Conservation (phyloP, 768 basidiomycete genomes). For the Suillus weaverae region DNA sequence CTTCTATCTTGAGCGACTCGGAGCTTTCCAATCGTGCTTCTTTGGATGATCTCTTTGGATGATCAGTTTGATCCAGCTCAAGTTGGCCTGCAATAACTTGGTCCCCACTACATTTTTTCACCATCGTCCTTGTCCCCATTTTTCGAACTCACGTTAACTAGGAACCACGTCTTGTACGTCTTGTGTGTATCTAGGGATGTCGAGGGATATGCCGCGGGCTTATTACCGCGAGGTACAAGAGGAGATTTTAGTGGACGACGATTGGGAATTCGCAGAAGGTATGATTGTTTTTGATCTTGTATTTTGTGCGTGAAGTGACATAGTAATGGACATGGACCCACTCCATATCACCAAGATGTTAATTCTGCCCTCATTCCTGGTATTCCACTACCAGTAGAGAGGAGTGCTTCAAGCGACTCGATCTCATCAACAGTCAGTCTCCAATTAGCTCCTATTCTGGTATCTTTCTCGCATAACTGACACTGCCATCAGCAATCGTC, state of each 20-base stretch:
- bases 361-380: background rate
- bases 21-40: background rate
- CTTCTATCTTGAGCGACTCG: constrained; percentile 1
- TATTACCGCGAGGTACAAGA: constrained; percentile 3
- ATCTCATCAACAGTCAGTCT: constrained; percentile 9
- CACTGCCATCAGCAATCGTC: constrained; percentile 10
- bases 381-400: background rate
- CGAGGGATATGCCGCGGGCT: background rate
- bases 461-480: background rate
- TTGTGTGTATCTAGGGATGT: background rate
- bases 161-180: background rate
- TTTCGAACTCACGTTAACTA: background rate
- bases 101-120: background rate
- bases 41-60: background rate
- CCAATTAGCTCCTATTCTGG: background rate
- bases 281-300: background rate
- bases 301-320: background rate
- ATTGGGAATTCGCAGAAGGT: background rate
- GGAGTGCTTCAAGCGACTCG: constrained; percentile 8
- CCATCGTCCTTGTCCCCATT: background rate
- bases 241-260: background rate
- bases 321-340: background rate
- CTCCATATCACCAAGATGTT: background rate
- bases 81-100: background rate
- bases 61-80: background rate